Base-by-base conservation (phyloP, 306 rosid species). In the Mucuna pruriens region DNA sequence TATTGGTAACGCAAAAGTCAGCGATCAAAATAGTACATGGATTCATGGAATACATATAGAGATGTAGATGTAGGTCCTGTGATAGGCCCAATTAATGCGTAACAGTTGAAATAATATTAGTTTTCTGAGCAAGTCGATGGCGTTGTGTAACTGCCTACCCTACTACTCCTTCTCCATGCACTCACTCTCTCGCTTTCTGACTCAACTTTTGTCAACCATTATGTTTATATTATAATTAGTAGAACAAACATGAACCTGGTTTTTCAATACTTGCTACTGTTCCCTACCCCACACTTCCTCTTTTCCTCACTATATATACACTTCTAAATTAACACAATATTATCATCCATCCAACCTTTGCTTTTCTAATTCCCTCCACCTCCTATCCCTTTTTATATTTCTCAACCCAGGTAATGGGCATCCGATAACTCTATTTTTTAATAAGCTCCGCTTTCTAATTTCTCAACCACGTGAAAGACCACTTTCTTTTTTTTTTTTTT, bases 151-250 rank as follows among this genome's bases (percentile, higher is more conserved):
- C 52, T 66, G 66, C 39, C 10, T 77, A 34, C 76, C 75, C 77
- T 76, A 48, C 77, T 76, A 48, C 33, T 66, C 44, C 5, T 11
- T 0, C 2, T 25, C 34, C 67, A 10, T 11, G 34, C n/a, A 39
- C 44, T 39, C 44, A 8, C 7, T 44, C 33, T 2, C 79, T 42
- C 78, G 60, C 67, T 82, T 22, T 86, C 84, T 87, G 91, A 90
- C 90, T 62, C 13, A 48, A 49, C 38, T 82, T 71, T 87, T 79
- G 94, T 89, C 94, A 90, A 90, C 93, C 80, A 72, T 76, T 54
- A 83, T 83, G 63, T 83, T 74, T 67, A 45, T 65, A 5, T 19
- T 64, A 54, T 77, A 58, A 82, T 68, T 38, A 78, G 60, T 79
- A 84, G 36, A 19, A 60, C 36, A 78, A 85, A 83, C 70, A 87